These are phyloP conservation scores for Phragmites australis DNA, from an alignment of 176 grass and related monocot species.

Conservation along the genomic window DNA sequence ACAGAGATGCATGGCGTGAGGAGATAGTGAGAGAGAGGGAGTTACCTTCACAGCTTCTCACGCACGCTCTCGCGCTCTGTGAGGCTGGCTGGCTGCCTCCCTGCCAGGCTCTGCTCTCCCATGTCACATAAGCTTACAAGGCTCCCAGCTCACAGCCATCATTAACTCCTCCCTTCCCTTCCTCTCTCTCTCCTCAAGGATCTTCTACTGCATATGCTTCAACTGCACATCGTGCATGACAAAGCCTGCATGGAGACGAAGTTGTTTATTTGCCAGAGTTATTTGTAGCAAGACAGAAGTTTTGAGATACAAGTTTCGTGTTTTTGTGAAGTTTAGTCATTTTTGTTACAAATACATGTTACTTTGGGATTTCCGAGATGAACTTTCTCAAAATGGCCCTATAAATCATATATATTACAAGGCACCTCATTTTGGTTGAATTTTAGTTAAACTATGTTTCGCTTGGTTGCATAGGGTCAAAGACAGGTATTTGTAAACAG, in stretches of 20 bases:
- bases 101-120: conserved; percentile 15
- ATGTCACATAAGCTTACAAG: conserved; percentile 38
- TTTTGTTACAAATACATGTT: too few relatives aligned
- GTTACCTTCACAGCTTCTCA: conserved; percentile 45
- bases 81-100: not conserved
- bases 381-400: too few relatives aligned
- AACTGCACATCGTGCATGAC: not conserved
- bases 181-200: not conserved
- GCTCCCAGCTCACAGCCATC: conserved; percentile 31
- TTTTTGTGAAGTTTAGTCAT: too few relatives aligned
- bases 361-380: too few relatives aligned
- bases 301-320: too few relatives aligned
- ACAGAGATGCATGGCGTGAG: not conserved
- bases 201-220: not conserved
- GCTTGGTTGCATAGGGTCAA: too few relatives aligned
- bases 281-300: not conserved
- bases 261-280: not conserved
- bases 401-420: too few relatives aligned
- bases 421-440: too few relatives aligned
- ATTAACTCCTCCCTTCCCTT: not conserved
- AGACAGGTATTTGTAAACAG: too few relatives aligned
- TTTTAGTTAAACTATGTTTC: too few relatives aligned
- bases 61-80: conserved; percentile 54
- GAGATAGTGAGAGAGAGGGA: not conserved
- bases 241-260: not conserved